Evolutionary conservation across 148 eudicot genomes (phyloP).

Genomic region (Oxyria digyna): DNA sequence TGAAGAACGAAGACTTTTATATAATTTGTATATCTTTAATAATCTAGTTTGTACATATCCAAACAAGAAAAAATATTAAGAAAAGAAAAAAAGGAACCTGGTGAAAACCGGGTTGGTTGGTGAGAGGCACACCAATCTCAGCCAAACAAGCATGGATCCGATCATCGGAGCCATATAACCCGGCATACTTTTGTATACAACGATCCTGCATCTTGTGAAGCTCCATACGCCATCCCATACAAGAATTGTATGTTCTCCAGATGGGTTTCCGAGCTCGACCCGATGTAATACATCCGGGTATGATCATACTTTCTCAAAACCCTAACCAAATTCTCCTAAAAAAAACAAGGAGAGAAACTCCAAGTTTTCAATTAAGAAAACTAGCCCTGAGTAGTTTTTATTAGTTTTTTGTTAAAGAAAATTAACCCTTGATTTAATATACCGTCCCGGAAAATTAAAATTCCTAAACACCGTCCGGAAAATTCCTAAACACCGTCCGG

Average conservation of each 20-base stretch:
- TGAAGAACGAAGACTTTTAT: no score
- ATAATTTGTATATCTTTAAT: no score
- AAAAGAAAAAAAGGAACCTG: conserved; percentile 21
- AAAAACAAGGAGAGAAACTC: no score
- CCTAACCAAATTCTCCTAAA: conserved; percentile 46
- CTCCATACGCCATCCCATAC: conserved; percentile 43
- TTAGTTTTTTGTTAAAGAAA: no score
- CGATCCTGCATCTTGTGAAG: conserved; percentile 42
- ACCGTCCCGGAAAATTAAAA: no score
- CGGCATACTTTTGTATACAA: conserved; percentile 31
- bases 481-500: no score
- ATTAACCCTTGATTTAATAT: no score
- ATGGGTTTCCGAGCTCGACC: conserved; percentile 46
- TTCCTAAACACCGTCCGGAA: no score
- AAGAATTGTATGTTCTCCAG: conserved; percentile 34
- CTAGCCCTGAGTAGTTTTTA: no score
- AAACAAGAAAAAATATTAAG: no score
- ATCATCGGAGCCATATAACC: conserved; percentile 51
- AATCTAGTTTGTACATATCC: no score
- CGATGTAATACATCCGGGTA: conserved; percentile 43
- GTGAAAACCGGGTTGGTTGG: conserved; percentile 49
- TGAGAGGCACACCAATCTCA: conserved; percentile 60
- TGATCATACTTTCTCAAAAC: conserved; percentile 50
- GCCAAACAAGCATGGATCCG: conserved; percentile 58
- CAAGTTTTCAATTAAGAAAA: no score